Evolutionary conservation across 345 rosid species (phyloP).

Genomic region (Populus pruinosa): DNA sequence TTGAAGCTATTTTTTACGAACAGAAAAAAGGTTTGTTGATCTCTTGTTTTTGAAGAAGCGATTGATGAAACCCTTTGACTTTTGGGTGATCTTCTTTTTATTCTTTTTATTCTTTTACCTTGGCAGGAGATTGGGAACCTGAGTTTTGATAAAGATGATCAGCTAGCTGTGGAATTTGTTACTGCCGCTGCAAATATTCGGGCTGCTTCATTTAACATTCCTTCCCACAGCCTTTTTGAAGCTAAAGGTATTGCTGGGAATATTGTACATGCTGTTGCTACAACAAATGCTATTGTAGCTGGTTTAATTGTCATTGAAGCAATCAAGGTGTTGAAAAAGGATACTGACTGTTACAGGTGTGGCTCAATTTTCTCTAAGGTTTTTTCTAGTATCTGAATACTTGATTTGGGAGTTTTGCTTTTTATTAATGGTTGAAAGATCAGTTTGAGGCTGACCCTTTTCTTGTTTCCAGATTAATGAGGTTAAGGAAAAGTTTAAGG

Average conservation of each 20-base stretch:
- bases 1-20: slow-evolving; percentile 63
- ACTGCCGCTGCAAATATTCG: slow-evolving; percentile 99
- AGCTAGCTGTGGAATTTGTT: slow-evolving; percentile 93
- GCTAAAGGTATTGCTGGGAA: slow-evolving; percentile 99
- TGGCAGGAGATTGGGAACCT: slow-evolving; percentile 86
- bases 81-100: neutral
- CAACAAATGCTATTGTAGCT: slow-evolving; percentile 91
- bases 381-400: neutral
- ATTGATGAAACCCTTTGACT: slow-evolving; percentile 1
- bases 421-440: neutral
- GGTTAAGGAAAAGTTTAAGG: neutral
- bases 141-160: slow-evolving; percentile 97
- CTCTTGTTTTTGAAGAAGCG: slow-evolving; percentile 6
- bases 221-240: slow-evolving; percentile 95
- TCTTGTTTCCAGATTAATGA: neutral
- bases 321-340: slow-evolving; percentile 81
- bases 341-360: slow-evolving; percentile 67
- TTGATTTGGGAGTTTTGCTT: neutral
- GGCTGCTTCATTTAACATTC: slow-evolving; percentile 90
- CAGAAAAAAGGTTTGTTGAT: slow-evolving; percentile 64
- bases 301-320: slow-evolving; percentile 98
- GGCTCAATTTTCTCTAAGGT: slow-evolving; percentile 18
- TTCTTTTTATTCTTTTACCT: slow-evolving; percentile 2
- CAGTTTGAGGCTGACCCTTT: neutral
- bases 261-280: slow-evolving; percentile 97